phyloP scores from a whole-genome alignment of 257 asterid genomes.

The Coffea canephora region DNA sequence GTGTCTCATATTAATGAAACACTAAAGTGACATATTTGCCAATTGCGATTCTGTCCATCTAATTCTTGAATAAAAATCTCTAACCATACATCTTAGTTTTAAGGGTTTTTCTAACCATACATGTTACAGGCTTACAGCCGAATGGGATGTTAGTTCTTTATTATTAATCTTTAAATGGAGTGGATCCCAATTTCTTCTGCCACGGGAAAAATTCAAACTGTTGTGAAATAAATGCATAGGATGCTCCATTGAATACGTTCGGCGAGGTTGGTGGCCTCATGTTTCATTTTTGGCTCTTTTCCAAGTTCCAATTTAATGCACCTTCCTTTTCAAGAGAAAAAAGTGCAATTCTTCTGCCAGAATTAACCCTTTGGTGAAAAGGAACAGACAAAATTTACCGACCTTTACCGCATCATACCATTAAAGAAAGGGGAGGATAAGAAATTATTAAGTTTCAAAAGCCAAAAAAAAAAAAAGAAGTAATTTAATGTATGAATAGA shows the following conservation, averaged over 20 bases:
- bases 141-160: neutral
- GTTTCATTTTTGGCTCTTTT: neutral
- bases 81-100: neutral
- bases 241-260: neutral
- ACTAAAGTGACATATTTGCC: neutral
- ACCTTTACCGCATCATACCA: no score
- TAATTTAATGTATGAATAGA: no score
- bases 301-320: slow-evolving; percentile 10
- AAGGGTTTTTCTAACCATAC: no score
- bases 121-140: no score
- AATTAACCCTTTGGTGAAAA: neutral
- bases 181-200: neutral
- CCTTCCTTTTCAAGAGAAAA: neutral
- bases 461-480: no score
- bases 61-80: neutral
- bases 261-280: neutral
- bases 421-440: no score
- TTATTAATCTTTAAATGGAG: neutral
- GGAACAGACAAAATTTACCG: neutral
- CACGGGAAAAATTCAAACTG: neutral
- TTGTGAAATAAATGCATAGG: neutral
- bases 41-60: neutral
- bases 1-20: no score
- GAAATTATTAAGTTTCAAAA: no score
- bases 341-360: neutral